These are phyloP conservation scores for Diaporthe sp. DNA, from an alignment of 2,329 filamentous ascomycete species.

Conservation along the genomic window DNA sequence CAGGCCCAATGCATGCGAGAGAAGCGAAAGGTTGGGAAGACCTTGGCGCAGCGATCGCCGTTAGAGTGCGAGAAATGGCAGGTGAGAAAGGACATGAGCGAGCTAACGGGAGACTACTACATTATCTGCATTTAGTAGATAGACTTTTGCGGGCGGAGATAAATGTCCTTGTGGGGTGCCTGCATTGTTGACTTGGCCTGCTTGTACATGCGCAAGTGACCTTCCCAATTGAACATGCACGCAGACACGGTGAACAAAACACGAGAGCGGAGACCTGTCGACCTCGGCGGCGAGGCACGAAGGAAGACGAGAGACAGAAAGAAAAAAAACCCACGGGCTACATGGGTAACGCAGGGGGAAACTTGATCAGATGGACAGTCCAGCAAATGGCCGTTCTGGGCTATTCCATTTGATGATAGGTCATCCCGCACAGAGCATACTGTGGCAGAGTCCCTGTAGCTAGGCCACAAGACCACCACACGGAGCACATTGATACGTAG, in stretches of 20 bases:
- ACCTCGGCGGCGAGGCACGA: not conserved
- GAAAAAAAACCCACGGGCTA: not conserved
- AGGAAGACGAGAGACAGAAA: not conserved
- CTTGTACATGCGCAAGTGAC: not conserved
- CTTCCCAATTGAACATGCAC: conserved; percentile 25
- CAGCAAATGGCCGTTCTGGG: not conserved
- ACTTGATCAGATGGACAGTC: not conserved
- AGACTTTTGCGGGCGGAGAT: conserved; percentile 1
- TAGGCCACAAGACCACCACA: not conserved
- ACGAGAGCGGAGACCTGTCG: conserved; percentile 9
- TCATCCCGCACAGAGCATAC: not conserved
- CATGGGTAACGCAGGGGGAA: not conserved
- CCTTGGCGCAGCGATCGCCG: not conserved
- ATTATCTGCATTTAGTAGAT: not conserved
- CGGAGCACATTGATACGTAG: not conserved
- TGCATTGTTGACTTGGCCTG: conserved; percentile 7
- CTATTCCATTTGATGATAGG: not conserved
- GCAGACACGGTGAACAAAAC: conserved; percentile 6
- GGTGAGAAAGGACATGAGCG: conserved; percentile 4
- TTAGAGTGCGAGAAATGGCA: conserved; percentile 9
- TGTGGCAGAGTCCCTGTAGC: not conserved
- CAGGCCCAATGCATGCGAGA: not conserved
- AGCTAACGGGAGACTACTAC: conserved; percentile 8
- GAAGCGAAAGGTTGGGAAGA: conserved; percentile 11
- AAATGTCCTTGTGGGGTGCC: conserved; percentile 11